Conservation (phyloP, 345 rosid genomes). For the Firmiana major region DNA sequence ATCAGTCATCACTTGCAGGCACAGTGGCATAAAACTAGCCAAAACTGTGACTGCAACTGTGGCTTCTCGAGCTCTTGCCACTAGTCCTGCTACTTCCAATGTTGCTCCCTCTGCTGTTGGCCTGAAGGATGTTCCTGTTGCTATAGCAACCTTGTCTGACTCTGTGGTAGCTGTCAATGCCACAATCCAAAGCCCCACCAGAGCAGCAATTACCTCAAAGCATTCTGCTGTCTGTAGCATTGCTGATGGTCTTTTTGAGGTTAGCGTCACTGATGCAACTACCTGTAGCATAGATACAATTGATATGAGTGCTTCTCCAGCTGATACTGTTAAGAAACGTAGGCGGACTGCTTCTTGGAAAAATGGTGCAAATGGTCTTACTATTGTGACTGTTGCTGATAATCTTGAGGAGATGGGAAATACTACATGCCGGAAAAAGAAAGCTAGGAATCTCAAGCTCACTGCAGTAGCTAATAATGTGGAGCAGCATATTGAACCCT, state of each 20-base stretch:
- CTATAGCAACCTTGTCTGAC: conserved; percentile 26
- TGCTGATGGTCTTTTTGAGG: conserved; percentile 12
- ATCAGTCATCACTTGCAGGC: conserved; percentile 37
- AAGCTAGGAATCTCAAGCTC: conserved; percentile 23
- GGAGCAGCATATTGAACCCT: conserved; percentile 23
- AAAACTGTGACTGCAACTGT: conserved; percentile 34
- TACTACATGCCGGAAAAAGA: conserved; percentile 29
- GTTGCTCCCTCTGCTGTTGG: conserved; percentile 18
- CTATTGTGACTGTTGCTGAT: conserved; percentile 30
- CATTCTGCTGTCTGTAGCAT: not conserved
- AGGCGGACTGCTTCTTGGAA: conserved; percentile 59
- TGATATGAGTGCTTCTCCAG: conserved; percentile 57
- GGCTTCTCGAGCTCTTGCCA: conserved; percentile 28
- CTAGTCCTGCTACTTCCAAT: conserved; percentile 24
- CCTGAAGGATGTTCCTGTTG: conserved; percentile 23
- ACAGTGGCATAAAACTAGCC: conserved; percentile 36
- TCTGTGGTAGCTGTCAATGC: conserved; percentile 21
- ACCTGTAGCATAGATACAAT: conserved; percentile 16
- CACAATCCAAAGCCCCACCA: conserved; percentile 19
- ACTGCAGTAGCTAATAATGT: conserved; percentile 28
- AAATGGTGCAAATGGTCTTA: conserved; percentile 33
- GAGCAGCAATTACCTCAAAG: conserved; percentile 15
- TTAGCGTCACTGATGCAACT: conserved; percentile 19
- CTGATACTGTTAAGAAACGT: conserved; percentile 75
- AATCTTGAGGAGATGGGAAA: conserved; percentile 34